These are phyloP conservation scores for Linum tenue DNA, from an alignment of 345 rosid species.

Conservation along the genomic window DNA sequence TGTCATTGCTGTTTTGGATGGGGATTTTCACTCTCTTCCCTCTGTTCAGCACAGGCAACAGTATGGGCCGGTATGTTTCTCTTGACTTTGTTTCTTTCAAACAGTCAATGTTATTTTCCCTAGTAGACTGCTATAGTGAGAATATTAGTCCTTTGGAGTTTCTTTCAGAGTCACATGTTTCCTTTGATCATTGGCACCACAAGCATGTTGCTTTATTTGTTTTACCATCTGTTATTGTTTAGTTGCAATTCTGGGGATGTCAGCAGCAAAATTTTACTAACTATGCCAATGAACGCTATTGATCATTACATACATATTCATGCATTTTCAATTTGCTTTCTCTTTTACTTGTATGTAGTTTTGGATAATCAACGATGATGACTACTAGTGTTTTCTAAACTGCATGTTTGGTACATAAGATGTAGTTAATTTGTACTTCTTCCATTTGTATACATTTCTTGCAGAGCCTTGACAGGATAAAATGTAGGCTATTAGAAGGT, in stretches of 20 bases:
- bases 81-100: constrained; percentile 3
- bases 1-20: constrained; percentile 97
- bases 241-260: background rate
- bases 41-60: constrained; percentile 87
- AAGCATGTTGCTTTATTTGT: background rate
- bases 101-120: background rate
- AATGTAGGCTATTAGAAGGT: constrained; percentile 95
- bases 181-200: background rate
- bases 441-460: constrained; percentile 18
- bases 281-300: too few relatives aligned
- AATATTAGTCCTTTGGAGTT: background rate
- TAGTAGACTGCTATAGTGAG: background rate
- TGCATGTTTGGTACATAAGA: background rate
- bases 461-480: constrained; percentile 97
- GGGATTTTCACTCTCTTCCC: constrained; percentile 96
- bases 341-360: background rate
- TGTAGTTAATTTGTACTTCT: background rate
- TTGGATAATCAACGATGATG: background rate
- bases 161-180: background rate
- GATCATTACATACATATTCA: too few relatives aligned
- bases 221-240: background rate
- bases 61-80: constrained; percentile 90
- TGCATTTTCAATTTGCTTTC: background rate
- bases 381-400: too few relatives aligned
- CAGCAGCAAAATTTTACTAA: background rate